Base-by-base conservation (phyloP, 495 filamentous ascomycete species). In the Aspergillus olivimuriae region DNA sequence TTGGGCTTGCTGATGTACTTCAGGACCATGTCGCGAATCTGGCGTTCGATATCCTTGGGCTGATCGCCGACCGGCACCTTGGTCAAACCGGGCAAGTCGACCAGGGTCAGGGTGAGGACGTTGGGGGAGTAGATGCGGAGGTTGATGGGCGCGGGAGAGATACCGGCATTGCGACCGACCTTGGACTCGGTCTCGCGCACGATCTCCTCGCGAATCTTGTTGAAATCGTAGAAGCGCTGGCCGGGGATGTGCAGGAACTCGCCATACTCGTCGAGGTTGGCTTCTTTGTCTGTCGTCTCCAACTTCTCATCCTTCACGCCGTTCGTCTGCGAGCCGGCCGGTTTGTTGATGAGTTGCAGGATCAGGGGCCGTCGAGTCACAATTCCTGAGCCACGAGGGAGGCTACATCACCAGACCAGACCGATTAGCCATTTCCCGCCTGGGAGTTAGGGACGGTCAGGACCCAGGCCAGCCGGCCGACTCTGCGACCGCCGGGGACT, bases 1-100 rank as follows among this genome's bases (percentile, higher is more conserved):
- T 99, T 99, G 16, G 89, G 82, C 69, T 99, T 99, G 63, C 83
- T 82, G 58, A 99, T 99, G 60, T 96, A 91, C 71, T 97, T 97
- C 64, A 99, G 65, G 34, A 99, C 92, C 94, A 99, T 99, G 44
- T 97, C 94, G 56, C 77, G 81, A 57, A 99, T 99, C 69, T 99
- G 94, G 48, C 76, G 77, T 77, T 99, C 94, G 50, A 99, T 99
- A 70, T 99, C 94, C 66, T 89, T 84, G 36, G 94, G 94, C 70
- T 99, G 94, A 60, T 99, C 94, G 46, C 94, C 94, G 34, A 99
- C 92, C 0, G 94, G 94, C 23, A 99, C 94, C 69, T 95, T 94
- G 31, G 94, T 99, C 66, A 99, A 70, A 56, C 94, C 94, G 36
- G 94, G 94, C 62, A 99, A 65, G 82, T 99, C 94, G 49, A 99